Evolutionary conservation across 1,139 yeast species (phyloP), one percentile per base, ranked within the genome.

Genomic region (Kodamaea alishanica): DNA sequence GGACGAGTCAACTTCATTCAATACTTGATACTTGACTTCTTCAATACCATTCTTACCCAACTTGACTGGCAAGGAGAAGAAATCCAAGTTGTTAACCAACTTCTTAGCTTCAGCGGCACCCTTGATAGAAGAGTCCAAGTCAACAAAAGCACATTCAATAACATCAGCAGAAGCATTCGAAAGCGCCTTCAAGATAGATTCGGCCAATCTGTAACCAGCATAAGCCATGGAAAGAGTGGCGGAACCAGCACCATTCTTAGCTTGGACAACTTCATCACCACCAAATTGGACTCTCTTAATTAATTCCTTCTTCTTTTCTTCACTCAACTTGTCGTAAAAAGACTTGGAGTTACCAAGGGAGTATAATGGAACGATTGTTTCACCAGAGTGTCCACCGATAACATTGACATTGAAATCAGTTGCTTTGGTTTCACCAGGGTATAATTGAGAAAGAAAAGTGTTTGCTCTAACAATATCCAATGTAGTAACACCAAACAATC

Each of bases 221-320:
- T 84, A 90, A 49, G 97, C 97, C 98, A 92, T 92, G 44, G 97
- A 90, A 62, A 92, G 77, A 50, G 98, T 92, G 58, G 97, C 98
- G 43, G 97, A 89, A 62, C 98, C 98, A 55, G 96, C 96, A 70
- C 98, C 98, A 60, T 86, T 82, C 81, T 92, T 92, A 58, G 97
- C 97, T 76, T 90, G 82, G 63, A 92, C 97, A 54, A 92, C 97
- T 74, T 90, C 97, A 63, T 90, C 97, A 76, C 97, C 97, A 68
- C 97, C 97, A 58, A 89, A 90, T 74, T 90, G 97, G 61, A 90
- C 92, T 75, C 97, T 84, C 78, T 88, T 79, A 65, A 88, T 79
- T 63, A 90, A 77, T 44, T 80, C 81, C 51, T 87, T 62, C 52
- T 57, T 51, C 43, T 55, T 46, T 40, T 56, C 61, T 7, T 41